These are phyloP conservation scores for Hericium alpestre DNA, from an alignment of 768 basidiomycete genomes.

Conservation along the genomic window DNA sequence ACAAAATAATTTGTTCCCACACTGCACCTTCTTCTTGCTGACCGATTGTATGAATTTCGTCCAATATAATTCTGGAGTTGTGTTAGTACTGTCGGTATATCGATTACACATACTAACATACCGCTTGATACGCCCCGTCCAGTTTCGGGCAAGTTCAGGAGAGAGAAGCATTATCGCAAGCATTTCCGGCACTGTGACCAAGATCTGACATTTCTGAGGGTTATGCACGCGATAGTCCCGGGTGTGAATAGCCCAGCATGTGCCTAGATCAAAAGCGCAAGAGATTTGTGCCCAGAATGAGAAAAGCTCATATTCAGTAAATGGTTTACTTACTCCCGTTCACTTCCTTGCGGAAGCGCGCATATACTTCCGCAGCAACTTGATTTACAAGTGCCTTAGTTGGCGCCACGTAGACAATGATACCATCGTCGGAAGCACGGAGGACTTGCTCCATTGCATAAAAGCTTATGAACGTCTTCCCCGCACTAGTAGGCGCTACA, in stretches of 20 bases:
- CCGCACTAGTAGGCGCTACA: conserved; percentile 58
- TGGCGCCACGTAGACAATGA: conserved; percentile 65
- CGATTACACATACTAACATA: neutral
- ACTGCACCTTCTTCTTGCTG: conserved; percentile 59
- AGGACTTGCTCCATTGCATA: conserved; percentile 69
- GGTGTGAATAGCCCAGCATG: conserved; percentile 57
- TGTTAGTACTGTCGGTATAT: too few relatives aligned
- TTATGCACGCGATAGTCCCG: conserved; percentile 55
- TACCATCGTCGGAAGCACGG: conserved; percentile 50
- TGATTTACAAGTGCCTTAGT: conserved; percentile 68
- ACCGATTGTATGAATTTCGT: conserved; percentile 60
- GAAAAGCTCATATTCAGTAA: neutral
- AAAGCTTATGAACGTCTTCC: conserved; percentile 70
- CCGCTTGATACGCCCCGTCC: conserved; percentile 58
- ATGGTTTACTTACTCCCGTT: conserved; percentile 29
- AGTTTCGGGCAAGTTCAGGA: conserved; percentile 46
- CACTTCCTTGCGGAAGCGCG: conserved; percentile 49
- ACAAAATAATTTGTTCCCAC: conserved; percentile 66
- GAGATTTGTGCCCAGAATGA: neutral
- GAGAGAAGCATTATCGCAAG: conserved; percentile 60
- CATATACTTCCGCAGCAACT: conserved; percentile 66
- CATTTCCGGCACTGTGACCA: conserved; percentile 67
- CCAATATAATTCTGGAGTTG: conserved; percentile 47
- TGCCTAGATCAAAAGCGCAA: conserved; percentile 25
- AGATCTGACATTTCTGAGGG: conserved; percentile 57